Evolutionary conservation across 768 basidiomycete species (phyloP).

Genomic region (Boletus reticuloceps): DNA sequence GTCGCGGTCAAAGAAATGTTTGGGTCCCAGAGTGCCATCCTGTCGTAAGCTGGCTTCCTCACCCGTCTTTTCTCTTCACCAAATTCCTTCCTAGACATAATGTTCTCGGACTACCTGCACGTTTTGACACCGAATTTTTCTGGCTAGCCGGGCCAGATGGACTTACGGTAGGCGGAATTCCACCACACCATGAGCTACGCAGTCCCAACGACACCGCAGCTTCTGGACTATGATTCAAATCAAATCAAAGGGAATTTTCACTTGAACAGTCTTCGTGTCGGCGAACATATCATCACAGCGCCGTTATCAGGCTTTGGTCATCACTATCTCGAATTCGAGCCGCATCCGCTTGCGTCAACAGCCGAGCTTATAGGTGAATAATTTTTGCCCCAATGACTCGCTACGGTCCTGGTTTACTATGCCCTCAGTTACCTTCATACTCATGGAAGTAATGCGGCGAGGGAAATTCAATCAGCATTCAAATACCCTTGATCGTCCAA

Average conservation of each 20-base stretch:
- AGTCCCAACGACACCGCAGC: conserved; percentile 30
- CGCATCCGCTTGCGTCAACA: conserved; percentile 46
- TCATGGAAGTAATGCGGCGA: conserved; percentile 63
- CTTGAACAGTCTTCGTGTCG: conserved; percentile 46
- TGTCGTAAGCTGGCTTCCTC: conserved; percentile 42
- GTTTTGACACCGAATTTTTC: conserved; percentile 60
- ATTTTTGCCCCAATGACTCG: neutral
- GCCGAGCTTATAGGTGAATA: conserved; percentile 51
- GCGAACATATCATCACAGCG: conserved; percentile 45
- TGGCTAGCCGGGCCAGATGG: conserved; percentile 58
- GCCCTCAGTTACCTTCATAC: conserved; percentile 52
- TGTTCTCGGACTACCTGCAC: conserved; percentile 55
- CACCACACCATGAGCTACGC: neutral
- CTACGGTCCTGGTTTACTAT: conserved; percentile 10
- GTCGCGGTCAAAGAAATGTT: conserved; percentile 55
- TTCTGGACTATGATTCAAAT: conserved; percentile 52
- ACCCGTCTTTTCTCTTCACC: neutral
- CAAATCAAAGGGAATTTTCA: conserved; percentile 49
- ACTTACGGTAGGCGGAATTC: conserved; percentile 41
- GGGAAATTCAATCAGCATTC: conserved; percentile 53
- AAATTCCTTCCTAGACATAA: conserved; percentile 42
- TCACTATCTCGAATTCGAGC: conserved; percentile 55
- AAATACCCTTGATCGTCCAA: conserved; percentile 48
- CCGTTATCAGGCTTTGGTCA: conserved; percentile 52
- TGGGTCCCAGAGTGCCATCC: conserved; percentile 51